Base-by-base conservation (phyloP, 257 asterid genomes). In the Marsdenia floribunda region DNA sequence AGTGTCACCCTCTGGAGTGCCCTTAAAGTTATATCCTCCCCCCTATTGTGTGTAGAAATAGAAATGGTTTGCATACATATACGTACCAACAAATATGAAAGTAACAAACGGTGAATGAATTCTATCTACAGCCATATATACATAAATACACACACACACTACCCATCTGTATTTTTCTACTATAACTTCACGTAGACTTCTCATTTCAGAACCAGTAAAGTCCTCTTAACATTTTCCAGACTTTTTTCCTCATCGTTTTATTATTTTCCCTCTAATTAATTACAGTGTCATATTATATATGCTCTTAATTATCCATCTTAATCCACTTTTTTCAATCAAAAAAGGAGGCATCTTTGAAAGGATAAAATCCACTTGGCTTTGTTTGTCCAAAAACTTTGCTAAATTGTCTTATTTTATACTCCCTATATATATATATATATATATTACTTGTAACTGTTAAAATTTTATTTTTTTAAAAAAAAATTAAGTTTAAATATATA, bases 1-100 rank as follows among this genome's bases (percentile, higher is more conserved):
- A 63, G 77, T 82, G 90, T 91, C 89, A 78, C 81, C 77, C 83
- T 89, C 84, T 89, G 68, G 91, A 90, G 97, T 91, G 82, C 73
- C 70, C 78, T 65, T 83, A 86, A 91, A 88, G 96, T 80, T 84
- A 88, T 33, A 60, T 53, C 49, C 21, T 53, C 24, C 22, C 3
- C 49, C 49, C 6, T 44, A 11, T 12, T 57, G 54, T 63, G 7
- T 35, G 53, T 5, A 69, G 33, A 29, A 29, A 29, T 29, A 60
- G n/a, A 72, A 24, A 19, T 33, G 37, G 70, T 29, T 79, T 64
- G 11, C 33, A 76, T 69, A 50, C 24, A 53, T 86, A 85, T 29
- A 29, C 85, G 53, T 82, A 85, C 87, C 93, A 89, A 84, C 94
- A 80, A 83, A 82, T 80, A 63, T 89, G 90, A 87, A 82, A 83